These are phyloP conservation scores for Cladosporium oxysporum DNA, from an alignment of 2,329 filamentous ascomycete genomes.

Conservation along the genomic window DNA sequence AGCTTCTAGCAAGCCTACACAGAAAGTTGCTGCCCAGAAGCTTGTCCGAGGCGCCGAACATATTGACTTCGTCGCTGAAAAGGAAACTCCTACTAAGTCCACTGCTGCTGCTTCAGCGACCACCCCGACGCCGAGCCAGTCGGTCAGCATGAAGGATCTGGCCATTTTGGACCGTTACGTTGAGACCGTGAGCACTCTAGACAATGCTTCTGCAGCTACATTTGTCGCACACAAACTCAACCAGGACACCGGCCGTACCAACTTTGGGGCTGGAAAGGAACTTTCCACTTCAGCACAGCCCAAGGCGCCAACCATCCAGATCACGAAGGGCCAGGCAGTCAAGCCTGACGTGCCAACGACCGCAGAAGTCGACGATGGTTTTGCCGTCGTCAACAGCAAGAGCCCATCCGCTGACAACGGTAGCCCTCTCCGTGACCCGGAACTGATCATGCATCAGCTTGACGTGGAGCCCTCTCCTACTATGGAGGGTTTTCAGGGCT, in stretches of 20 bases:
- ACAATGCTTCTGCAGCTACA: background rate
- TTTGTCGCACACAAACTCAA: background rate
- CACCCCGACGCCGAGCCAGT: background rate
- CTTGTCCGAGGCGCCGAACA: background rate
- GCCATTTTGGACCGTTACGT: background rate
- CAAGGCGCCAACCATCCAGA: background rate
- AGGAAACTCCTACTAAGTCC: background rate
- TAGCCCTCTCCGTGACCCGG: background rate
- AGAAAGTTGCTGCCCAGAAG: background rate
- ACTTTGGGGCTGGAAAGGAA: background rate
- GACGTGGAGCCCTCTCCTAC: background rate
- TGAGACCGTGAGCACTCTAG: background rate
- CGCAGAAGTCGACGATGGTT: background rate
- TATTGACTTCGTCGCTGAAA: background rate
- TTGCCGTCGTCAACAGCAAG: background rate
- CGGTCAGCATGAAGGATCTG: background rate
- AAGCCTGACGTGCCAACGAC: background rate
- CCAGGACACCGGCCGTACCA: background rate
- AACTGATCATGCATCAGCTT: background rate
- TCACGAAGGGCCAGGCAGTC: too few species aligned
- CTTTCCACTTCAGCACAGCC: too few species aligned
- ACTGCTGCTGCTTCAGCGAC: background rate
- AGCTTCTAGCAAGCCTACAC: background rate
- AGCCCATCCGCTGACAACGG: background rate
- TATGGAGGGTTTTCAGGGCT: background rate